A percentile compares a stretch with the other conserved stretches of the same genome.
phyloP scores from a whole-genome alignment of 495 filamentous ascomycete species.

The Aspergillus asperescens region DNA sequence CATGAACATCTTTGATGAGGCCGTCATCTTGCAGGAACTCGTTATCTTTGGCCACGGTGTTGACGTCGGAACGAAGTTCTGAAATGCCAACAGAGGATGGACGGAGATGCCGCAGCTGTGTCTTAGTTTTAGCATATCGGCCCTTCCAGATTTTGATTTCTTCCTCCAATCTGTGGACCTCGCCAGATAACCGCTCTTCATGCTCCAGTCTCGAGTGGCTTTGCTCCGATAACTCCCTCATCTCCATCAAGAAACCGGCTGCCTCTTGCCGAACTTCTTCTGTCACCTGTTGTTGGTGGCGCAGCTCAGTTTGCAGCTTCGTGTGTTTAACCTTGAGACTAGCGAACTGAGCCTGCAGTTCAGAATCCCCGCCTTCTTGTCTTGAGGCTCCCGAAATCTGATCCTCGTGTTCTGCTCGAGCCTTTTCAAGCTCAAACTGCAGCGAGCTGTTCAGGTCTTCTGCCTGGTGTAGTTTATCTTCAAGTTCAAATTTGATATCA shows the following conservation, averaged over 20 bases:
- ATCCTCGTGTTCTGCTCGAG: slow-evolving; percentile 60
- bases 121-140: slow-evolving; percentile 80
- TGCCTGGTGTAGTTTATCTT: slow-evolving; percentile 71
- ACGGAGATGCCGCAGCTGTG: slow-evolving; percentile 75
- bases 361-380: slow-evolving; percentile 33
- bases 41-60: slow-evolving; percentile 58
- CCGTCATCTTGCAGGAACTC: slow-evolving; percentile 68
- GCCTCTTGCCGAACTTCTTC: slow-evolving; percentile 85
- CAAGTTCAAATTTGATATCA: slow-evolving; percentile 64
- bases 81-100: slow-evolving; percentile 70
- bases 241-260: slow-evolving; percentile 76
- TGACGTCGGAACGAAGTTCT: slow-evolving; percentile 57
- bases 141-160: slow-evolving; percentile 85
- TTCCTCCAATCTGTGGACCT: slow-evolving; percentile 67
- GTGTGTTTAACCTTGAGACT: slow-evolving; percentile 68
- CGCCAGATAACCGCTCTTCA: slow-evolving; percentile 68
- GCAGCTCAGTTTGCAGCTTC: slow-evolving; percentile 62
- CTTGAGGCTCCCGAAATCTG: slow-evolving; percentile 54
- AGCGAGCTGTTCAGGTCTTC: slow-evolving; percentile 71
- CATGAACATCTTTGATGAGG: slow-evolving; percentile 80
- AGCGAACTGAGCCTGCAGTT: slow-evolving; percentile 51
- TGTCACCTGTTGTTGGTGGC: slow-evolving; percentile 75
- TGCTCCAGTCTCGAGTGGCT: slow-evolving; percentile 72
- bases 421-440: slow-evolving; percentile 67
- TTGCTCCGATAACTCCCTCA: slow-evolving; percentile 77